These are phyloP conservation scores for Plantago elongata DNA, from an alignment of 257 asterid genomes.

Conservation along the genomic window DNA sequence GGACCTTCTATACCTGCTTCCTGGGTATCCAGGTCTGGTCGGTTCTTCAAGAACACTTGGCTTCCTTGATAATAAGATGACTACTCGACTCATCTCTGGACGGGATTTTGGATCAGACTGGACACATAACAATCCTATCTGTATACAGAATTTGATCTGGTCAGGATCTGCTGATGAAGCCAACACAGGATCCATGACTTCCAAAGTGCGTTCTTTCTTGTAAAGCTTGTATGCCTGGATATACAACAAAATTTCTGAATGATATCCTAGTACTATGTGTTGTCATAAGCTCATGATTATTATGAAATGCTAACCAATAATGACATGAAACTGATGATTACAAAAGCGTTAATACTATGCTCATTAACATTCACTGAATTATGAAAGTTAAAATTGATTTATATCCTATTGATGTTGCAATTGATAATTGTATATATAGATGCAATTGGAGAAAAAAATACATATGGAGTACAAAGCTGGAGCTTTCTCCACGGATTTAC, in stretches of 20 bases:
- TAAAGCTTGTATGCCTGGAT: constrained; percentile 72
- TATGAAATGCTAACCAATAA: too few relatives aligned
- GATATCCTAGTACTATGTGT: not conserved
- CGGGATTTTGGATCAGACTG: constrained; percentile 74
- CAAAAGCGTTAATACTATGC: too few relatives aligned
- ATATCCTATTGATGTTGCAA: too few relatives aligned
- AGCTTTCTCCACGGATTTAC: too few relatives aligned
- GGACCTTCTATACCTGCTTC: constrained; percentile 47
- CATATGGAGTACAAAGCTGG: too few relatives aligned
- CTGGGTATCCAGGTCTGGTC: constrained; percentile 63
- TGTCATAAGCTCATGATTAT: too few relatives aligned
- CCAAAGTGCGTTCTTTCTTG: constrained; percentile 63
- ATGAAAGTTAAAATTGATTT: too few relatives aligned
- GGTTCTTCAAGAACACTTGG: constrained; percentile 77
- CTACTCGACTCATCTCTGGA: constrained; percentile 77
- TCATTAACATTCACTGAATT: too few relatives aligned
- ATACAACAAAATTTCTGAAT: constrained; percentile 6
- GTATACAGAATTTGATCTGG: constrained; percentile 46
- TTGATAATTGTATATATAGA: too few relatives aligned
- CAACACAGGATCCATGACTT: constrained; percentile 59
- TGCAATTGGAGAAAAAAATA: too few relatives aligned
- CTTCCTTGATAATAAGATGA: constrained; percentile 56
- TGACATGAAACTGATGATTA: too few relatives aligned
- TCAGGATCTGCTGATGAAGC: constrained; percentile 45
- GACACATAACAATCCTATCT: constrained; percentile 69